A percentile compares a stretch with the other conserved stretches of the same genome.
phyloP scores from a whole-genome alignment of 148 eudicot genomes.

The Simmondsia chinensis region DNA sequence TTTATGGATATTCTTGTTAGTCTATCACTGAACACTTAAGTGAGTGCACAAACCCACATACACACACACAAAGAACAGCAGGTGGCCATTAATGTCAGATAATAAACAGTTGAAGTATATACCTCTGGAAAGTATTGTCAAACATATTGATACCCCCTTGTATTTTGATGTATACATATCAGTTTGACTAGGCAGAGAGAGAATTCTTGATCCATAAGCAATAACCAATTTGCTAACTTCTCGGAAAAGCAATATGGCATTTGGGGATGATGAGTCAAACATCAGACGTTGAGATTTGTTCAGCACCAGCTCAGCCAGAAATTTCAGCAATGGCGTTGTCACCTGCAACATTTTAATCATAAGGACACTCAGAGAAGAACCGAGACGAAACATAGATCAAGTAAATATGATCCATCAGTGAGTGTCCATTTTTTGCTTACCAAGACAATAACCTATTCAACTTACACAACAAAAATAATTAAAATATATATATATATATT shows the following conservation, averaged over 20 bases:
- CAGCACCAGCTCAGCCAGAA: constrained; percentile 75
- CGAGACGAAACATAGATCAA: neutral
- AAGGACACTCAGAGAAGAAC: constrained; percentile 6
- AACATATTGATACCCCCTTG: constrained; percentile 83
- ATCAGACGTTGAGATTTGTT: constrained; percentile 74
- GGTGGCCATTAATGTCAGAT: too few species aligned
- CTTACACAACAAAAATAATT: too few species aligned
- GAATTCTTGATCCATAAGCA: constrained; percentile 80
- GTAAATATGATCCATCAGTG: too few species aligned
- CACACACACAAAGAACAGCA: too few species aligned
- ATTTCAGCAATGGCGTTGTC: constrained; percentile 78
- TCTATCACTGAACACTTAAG: too few species aligned
- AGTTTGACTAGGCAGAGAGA: constrained; percentile 45
- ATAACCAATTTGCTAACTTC: constrained; percentile 90
- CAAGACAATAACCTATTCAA: too few species aligned
- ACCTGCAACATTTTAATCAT: constrained; percentile 44
- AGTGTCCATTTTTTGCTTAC: too few species aligned
- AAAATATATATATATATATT: too few species aligned
- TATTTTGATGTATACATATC: constrained; percentile 77
- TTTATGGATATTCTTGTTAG: too few species aligned
- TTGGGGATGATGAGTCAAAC: constrained; percentile 82
- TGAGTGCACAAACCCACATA: too few species aligned
- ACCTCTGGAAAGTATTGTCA: constrained; percentile 72
- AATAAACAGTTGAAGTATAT: neutral
- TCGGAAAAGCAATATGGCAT: constrained; percentile 90